Percentiles rank a stretch among this genome's conserved stretches.
Evolutionary conservation across 2,329 filamentous ascomycete genomes (phyloP).

Genomic region (Blastomyces silverae): DNA sequence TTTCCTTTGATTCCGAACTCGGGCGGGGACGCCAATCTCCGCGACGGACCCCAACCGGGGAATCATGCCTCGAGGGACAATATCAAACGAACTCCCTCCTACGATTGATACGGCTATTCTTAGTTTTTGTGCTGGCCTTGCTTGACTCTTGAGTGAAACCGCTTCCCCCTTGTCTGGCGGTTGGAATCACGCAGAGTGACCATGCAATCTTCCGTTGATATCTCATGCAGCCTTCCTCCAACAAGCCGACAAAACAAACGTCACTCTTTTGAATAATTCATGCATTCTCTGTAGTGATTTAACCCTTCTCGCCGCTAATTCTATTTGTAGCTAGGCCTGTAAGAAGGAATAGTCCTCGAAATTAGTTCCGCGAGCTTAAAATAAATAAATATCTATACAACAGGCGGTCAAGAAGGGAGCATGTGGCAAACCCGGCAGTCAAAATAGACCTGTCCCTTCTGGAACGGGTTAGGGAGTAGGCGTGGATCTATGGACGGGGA

Average conservation of each 20-base stretch:
- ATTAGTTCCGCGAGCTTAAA: background rate
- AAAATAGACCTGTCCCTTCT: background rate
- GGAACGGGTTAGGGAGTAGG: background rate
- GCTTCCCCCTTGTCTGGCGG: too few species aligned
- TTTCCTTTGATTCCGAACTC: background rate
- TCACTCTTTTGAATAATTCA: too few species aligned
- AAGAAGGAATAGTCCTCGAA: too few species aligned
- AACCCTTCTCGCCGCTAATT: too few species aligned
- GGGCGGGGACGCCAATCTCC: background rate
- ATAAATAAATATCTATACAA: background rate
- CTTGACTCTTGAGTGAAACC: too few species aligned
- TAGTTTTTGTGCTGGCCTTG: background rate
- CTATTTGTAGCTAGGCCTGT: too few species aligned
- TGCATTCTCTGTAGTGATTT: too few species aligned
- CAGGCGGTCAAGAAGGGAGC: background rate
- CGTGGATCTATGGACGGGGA: background rate
- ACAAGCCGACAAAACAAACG: too few species aligned
- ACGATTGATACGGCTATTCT: background rate
- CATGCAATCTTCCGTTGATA: background rate
- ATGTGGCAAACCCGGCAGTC: background rate
- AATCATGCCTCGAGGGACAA: background rate
- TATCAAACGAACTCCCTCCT: too few species aligned
- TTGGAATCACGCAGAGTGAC: background rate
- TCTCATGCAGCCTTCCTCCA: background rate
- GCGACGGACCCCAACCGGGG: background rate